These are phyloP conservation scores for Boletus mariae DNA, from an alignment of 1,284 basidiomycete genomes.

Conservation along the genomic window DNA sequence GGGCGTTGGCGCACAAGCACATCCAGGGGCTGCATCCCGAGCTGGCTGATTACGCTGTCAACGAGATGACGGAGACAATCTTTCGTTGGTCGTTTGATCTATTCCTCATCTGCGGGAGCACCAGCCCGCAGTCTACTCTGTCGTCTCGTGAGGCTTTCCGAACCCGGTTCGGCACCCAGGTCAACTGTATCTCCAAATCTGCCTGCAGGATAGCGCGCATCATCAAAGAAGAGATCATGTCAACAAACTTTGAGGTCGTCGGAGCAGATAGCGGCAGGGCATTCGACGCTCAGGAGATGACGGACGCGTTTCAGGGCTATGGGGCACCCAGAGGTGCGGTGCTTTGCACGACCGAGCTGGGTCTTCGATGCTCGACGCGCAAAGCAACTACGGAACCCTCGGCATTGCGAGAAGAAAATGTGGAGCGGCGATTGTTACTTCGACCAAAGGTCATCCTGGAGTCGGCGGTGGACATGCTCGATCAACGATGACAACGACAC, in stretches of 20 bases:
- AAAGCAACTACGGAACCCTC: conserved; percentile 33
- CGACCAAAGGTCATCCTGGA: conserved; percentile 71
- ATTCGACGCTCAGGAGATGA: conserved; percentile 56
- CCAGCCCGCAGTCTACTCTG: conserved; percentile 35
- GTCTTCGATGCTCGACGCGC: conserved; percentile 58
- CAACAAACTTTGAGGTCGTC: conserved; percentile 65
- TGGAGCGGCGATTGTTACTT: conserved; percentile 59
- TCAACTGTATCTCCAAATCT: conserved; percentile 58
- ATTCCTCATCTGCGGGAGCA: conserved; percentile 57
- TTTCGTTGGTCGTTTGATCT: conserved; percentile 67
- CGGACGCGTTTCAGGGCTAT: conserved; percentile 63
- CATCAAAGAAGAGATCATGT: conserved; percentile 67
- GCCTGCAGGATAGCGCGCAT: conserved; percentile 58
- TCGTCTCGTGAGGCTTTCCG: conserved; percentile 44
- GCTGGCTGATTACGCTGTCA: conserved; percentile 57
- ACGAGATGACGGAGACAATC: conserved; percentile 67
- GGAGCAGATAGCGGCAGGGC: conserved; percentile 48
- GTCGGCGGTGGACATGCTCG: conserved; percentile 59
- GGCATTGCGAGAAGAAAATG: conserved; percentile 37
- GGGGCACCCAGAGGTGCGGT: conserved; percentile 49
- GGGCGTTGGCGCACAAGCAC: conserved; percentile 62
- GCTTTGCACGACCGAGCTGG: conserved; percentile 67
- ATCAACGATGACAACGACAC: conserved; percentile 28
- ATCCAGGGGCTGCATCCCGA: conserved; percentile 66
- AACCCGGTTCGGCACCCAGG: conserved; percentile 52